Percentiles rank a stretch among this genome's conserved stretches.
Evolutionary conservation across 1,284 basidiomycete species (phyloP).

Genomic region (Omphalotus olearius): DNA sequence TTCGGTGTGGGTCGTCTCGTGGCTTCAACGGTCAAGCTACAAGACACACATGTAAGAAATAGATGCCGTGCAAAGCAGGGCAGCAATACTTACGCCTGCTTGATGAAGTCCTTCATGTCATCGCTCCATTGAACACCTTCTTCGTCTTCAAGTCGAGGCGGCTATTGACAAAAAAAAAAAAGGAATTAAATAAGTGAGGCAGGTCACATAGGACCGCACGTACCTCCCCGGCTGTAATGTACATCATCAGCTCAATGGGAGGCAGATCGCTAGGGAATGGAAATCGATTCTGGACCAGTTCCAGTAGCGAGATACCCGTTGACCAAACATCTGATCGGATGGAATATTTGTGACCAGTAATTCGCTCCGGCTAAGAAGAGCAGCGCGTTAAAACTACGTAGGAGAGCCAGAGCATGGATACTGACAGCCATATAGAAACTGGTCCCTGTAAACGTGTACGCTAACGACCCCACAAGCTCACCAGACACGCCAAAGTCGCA

Average conservation of each 20-base stretch:
- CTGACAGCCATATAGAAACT: conserved; percentile 97
- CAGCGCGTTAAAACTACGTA: conserved; percentile 15
- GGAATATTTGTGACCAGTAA: conserved; percentile 84
- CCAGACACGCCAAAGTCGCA: conserved; percentile 98
- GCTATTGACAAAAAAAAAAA: conserved; percentile 53
- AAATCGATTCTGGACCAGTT: conserved; percentile 92
- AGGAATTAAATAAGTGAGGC: conserved; percentile 12
- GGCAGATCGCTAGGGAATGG: conserved; percentile 92
- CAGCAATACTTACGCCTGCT: conserved; percentile 62
- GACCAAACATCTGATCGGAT: conserved; percentile 99
- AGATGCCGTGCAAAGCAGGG: conserved; percentile 8
- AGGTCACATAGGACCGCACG: conserved; percentile 19
- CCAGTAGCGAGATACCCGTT: conserved; percentile 88
- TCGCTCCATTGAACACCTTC: conserved; percentile 74
- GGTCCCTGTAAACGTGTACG: conserved; percentile 95
- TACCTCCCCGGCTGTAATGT: conserved; percentile 82
- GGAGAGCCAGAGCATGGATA: conserved; percentile 18
- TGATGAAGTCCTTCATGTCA: conserved; percentile 92
- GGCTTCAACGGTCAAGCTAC: conserved; percentile 55
- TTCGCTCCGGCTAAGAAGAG: conserved; percentile 78
- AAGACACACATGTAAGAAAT: conserved; percentile 14
- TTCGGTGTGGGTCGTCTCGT: conserved; percentile 77
- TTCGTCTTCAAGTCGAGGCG: conserved; percentile 77
- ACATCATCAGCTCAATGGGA: conserved; percentile 91
- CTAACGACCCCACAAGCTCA: conserved; percentile 86